Evolutionary conservation across 2,329 filamentous ascomycete genomes (phyloP).

Genomic region (Aspergillus intermedius): DNA sequence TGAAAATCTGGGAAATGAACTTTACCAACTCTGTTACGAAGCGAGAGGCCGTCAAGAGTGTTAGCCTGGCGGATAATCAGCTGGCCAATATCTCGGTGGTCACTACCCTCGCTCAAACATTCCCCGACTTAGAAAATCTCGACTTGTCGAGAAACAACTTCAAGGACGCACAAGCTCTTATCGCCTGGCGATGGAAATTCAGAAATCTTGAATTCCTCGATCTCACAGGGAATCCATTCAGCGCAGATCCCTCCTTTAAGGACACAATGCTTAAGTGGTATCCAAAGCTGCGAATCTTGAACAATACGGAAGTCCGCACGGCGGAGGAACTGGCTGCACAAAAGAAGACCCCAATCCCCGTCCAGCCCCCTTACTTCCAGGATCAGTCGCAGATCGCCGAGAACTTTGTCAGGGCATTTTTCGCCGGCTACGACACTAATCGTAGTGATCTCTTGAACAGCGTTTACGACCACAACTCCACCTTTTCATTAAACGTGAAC

Average conservation of each 20-base stretch:
- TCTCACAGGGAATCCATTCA: conserved; percentile 69
- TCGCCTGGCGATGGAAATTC: conserved; percentile 74
- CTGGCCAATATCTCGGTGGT: conserved; percentile 67
- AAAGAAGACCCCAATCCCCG: conserved; percentile 55
- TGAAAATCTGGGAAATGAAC: conserved; percentile 73
- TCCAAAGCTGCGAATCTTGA: conserved; percentile 70
- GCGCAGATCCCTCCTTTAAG: conserved; percentile 55
- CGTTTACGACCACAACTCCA: conserved; percentile 70
- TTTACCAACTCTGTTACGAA: conserved; percentile 69
- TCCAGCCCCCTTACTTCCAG: conserved; percentile 60
- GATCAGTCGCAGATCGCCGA: conserved; percentile 70
- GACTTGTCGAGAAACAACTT: conserved; percentile 83
- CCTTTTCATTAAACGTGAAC: conserved; percentile 71
- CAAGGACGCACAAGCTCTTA: conserved; percentile 58
- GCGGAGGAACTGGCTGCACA: conserved; percentile 59
- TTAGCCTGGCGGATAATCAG: conserved; percentile 74
- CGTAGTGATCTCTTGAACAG: conserved; percentile 55
- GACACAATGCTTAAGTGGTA: conserved; percentile 73
- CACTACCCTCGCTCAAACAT: conserved; percentile 66
- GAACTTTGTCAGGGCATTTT: conserved; percentile 68
- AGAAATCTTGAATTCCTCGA: conserved; percentile 73
- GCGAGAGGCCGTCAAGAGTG: conserved; percentile 69
- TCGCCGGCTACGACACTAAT: conserved; percentile 66
- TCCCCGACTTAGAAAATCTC: conserved; percentile 80
- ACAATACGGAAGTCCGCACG: conserved; percentile 66